Evolutionary conservation across 78 protist genomes (phyloP), one percentile per base, ranked within the genome.

Genomic region (Polysphondylium violaceum): DNA sequence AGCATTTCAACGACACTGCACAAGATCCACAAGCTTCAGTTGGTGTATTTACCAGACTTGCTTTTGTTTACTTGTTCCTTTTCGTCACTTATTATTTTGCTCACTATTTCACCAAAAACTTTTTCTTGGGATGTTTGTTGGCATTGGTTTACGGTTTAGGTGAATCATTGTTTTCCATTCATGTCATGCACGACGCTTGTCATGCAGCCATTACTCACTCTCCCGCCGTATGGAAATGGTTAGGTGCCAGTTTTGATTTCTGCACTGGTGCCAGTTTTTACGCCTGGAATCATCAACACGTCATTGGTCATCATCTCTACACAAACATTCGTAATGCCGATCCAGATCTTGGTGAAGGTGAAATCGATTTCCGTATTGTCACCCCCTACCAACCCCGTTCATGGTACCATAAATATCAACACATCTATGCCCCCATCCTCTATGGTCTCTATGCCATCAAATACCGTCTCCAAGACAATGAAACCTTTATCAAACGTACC

Each of bases 361-460:
- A 75, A 23, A 51, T 75, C 5, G 88, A 76, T 69, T 76, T 76
- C 61, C 76, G 88, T 60, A 61, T 87, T 43, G 74, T 87, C 2
- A 87, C 86, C 1, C 87, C 93, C 35, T 87, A 64, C 44, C 92
- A 86, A 43, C 17, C 6, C 6, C 60, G 74, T 40, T 41, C 36
- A 11, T 75, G 77, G 78, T 76, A 76, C 35, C 87, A 87, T 31
- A 87, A 73, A 44, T 87, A 87, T 71, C 93, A 87, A 73, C 93
- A 87, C 55, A 87, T 87, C 50, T 87, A 87, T 35, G 93, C 93
- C 1, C 93, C 93, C 38, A 58, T 87, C 25, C 93, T 87, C 86
- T 87, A 87, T 56, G 85, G 93, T 31, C 58, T 87, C 40, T 76
- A 76, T 51, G 17, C 91, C 0, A 23, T 83, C 43, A 83, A 83